Evolutionary conservation across 176 grass and related monocot genomes (phyloP), one percentile per base, ranked within the genome.

Genomic region (Hyparrhenia diplandra): DNA sequence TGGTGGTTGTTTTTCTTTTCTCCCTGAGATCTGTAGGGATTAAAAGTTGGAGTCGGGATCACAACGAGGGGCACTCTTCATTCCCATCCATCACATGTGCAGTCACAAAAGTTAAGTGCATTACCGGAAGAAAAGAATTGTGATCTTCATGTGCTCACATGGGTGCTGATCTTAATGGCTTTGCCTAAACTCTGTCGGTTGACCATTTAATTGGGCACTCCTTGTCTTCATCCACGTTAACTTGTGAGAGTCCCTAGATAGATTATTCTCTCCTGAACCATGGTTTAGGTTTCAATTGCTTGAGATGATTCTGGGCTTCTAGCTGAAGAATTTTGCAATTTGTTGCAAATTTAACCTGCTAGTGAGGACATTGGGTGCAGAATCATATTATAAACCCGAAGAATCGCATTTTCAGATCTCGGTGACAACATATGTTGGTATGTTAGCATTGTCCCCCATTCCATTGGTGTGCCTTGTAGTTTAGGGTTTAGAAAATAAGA

Each of bases 91-190:
- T 80, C 74, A 29, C 86, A 86, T 89, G 90, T 80, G 83, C 80
- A 72, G 74, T 80, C 70, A 81, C 64, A 84, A 62, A 77, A 79
- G 80, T 34, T 86, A 92, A 75, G 65, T 78, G 60, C 71, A 71
- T 77, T 51, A 61, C 37, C 55, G 27, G 36, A 82, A 86, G 80
- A 80, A 80, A 84, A 71, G 29, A 86, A 86, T 67, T 35, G 82
- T 80, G 80, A 17, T 61, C 67, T 81, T 84, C 90, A 92, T 89
- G 84, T 92, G 84, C 75, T 86, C 90, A 92, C 90, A 87, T 92
- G 87, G 80, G 52, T 36, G 62, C 41, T 80, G 73, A 75, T 83
- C 77, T 76, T 83, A 80, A 80, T 40, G 59, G 8, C 80, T 76
- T 81, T 81, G 54, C 64, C 74, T 82, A 79, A 69, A 59, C 68